Evolutionary conservation across 129 eudicot species (phyloP).

Genomic region (Flaveria linearis): DNA sequence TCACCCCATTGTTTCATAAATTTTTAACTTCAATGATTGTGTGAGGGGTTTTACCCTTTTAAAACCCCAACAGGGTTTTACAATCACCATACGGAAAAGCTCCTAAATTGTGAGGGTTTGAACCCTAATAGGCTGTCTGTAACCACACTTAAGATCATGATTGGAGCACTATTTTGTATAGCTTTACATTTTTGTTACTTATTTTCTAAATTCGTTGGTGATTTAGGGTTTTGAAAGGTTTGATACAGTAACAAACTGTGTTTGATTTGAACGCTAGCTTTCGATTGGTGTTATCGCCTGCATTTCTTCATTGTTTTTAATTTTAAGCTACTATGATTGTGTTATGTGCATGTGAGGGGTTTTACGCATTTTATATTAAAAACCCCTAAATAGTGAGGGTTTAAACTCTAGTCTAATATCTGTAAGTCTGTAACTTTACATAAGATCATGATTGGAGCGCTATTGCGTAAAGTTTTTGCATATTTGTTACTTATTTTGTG

Average conservation of each 20-base stretch:
- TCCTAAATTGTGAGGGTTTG: neutral
- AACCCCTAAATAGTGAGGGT: conserved; percentile 8
- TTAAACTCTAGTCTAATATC: neutral
- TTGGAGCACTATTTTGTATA: neutral
- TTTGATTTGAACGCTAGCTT: no score
- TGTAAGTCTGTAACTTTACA: neutral
- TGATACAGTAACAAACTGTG: no score
- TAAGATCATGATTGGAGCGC: conserved; percentile 1
- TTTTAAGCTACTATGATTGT: neutral
- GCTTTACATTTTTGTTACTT: neutral
- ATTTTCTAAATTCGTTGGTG: neutral
- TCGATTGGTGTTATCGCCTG: neutral
- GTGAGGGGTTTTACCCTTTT: no score
- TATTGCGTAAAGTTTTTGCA: neutral
- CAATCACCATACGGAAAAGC: no score
- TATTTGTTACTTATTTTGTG: conserved; percentile 2
- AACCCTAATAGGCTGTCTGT: neutral
- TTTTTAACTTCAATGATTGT: neutral
- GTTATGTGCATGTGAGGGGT: neutral
- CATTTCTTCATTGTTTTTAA: neutral
- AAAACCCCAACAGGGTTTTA: conserved; percentile 11
- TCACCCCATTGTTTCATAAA: neutral
- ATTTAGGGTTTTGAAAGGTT: no score
- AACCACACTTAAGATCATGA: conserved; percentile 2
- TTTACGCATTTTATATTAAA: neutral